Evolutionary conservation across 768 basidiomycete species (phyloP).

Genomic region (Xanthoconium stramineum): DNA sequence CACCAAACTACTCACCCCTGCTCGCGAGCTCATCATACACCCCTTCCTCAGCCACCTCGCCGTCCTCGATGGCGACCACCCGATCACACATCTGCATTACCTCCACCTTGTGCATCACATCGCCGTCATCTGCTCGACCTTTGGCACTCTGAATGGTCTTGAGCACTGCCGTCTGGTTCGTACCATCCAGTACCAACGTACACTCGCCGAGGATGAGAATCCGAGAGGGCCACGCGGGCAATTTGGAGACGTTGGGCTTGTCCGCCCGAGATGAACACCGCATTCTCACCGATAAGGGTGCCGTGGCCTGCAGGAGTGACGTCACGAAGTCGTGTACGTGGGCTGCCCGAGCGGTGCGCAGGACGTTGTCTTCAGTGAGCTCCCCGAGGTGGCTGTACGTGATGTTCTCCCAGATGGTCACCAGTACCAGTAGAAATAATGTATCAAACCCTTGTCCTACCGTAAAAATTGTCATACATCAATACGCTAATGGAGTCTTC

Average conservation of each 20-base stretch:
- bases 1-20: slow-evolving; percentile 65
- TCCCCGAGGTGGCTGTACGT: slow-evolving; percentile 57
- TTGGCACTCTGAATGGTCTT: slow-evolving; percentile 69
- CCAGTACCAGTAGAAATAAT: no score
- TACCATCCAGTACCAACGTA: slow-evolving; percentile 85
- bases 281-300: slow-evolving; percentile 88
- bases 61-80: slow-evolving; percentile 78
- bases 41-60: slow-evolving; percentile 75
- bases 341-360: slow-evolving; percentile 69
- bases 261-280: slow-evolving; percentile 86
- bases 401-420: slow-evolving; percentile 82
- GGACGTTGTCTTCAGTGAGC: slow-evolving; percentile 55
- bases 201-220: slow-evolving; percentile 92
- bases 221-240: slow-evolving; percentile 69
- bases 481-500: no score
- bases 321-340: slow-evolving; percentile 86
- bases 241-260: slow-evolving; percentile 94
- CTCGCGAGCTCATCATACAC: slow-evolving; percentile 71
- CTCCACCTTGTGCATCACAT: slow-evolving; percentile 91
- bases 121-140: slow-evolving; percentile 74
- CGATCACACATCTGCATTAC: slow-evolving; percentile 93
- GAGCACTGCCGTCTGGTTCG: slow-evolving; percentile 80
- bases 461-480: no score
- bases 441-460: no score
- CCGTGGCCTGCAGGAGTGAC: slow-evolving; percentile 82